These are phyloP conservation scores for Plantago major DNA, from an alignment of 257 asterid genomes.

Conservation along the genomic window DNA sequence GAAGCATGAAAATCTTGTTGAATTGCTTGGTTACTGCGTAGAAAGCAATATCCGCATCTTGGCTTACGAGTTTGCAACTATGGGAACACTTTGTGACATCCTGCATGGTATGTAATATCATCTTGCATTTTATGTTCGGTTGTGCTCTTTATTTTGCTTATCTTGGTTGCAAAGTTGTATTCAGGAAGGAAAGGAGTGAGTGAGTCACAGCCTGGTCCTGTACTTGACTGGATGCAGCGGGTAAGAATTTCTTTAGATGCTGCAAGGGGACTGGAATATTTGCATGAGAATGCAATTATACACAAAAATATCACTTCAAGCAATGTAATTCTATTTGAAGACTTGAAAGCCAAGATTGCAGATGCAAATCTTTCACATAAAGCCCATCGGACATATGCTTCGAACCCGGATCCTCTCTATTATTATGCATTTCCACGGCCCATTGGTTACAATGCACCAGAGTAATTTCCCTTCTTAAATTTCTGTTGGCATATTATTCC, in stretches of 20 bases:
- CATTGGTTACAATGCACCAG: conserved; percentile 96
- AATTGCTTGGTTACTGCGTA: conserved; percentile 32
- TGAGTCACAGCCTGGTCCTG: conserved; percentile 94
- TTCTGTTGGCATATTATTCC: conserved; percentile 13
- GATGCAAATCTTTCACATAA: conserved; percentile 88
- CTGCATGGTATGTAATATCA: conserved; percentile 37
- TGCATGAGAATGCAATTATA: conserved; percentile 83
- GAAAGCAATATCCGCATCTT: no score
- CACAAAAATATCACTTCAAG: conserved; percentile 93
- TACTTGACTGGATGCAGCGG: conserved; percentile 92
- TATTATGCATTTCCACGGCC: conserved; percentile 88
- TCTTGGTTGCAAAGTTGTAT: not conserved
- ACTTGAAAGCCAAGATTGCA: conserved; percentile 80
- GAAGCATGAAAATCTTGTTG: conserved; percentile 87
- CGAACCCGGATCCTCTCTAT: conserved; percentile 92
- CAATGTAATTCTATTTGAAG: conserved; percentile 87
- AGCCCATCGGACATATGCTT: conserved; percentile 48
- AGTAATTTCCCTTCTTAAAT: conserved; percentile 41
- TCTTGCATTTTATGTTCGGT: no score
- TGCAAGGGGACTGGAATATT: conserved; percentile 29
- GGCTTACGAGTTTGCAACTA: no score
- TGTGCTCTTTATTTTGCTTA: no score
- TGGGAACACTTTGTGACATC: no score
- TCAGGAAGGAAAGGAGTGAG: conserved; percentile 93
- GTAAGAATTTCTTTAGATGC: conserved; percentile 90